A percentile compares a stretch with the other conserved stretches of the same genome.
These are phyloP conservation scores for Chenopodium formosanum DNA, from an alignment of 148 eudicot genomes.

Conservation along the genomic window DNA sequence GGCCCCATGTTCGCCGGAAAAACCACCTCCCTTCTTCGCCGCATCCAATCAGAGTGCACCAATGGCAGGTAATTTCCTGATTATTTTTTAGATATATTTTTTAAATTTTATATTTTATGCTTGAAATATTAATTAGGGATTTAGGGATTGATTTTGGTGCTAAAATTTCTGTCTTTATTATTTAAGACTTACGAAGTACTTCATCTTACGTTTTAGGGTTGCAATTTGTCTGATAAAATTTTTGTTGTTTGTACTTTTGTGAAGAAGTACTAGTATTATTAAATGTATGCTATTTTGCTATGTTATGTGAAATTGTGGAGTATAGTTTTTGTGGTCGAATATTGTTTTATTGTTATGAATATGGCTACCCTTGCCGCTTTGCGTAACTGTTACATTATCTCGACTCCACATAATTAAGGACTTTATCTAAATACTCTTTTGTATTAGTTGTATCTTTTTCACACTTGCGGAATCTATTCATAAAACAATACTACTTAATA, in stretches of 20 bases:
- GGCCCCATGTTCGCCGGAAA: constrained; percentile 99
- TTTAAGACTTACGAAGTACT: too few relatives aligned
- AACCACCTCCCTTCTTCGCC: constrained; percentile 69
- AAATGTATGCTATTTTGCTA: background rate
- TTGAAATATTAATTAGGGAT: too few relatives aligned
- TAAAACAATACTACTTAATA: too few relatives aligned
- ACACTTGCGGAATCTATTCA: too few relatives aligned
- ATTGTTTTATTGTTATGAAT: too few relatives aligned
- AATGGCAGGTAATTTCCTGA: constrained; percentile 53
- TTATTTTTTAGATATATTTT: background rate
- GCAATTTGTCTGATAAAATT: too few relatives aligned
- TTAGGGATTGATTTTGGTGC: too few relatives aligned
- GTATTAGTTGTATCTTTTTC: background rate
- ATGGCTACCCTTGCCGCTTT: background rate
- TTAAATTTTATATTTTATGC: background rate
- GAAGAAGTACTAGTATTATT: background rate
- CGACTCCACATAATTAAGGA: background rate
- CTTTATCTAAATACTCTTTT: background rate
- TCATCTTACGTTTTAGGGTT: too few relatives aligned
- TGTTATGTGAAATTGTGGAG: background rate
- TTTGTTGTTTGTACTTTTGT: too few relatives aligned
- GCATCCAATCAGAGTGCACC: constrained; percentile 49
- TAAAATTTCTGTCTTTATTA: too few relatives aligned
- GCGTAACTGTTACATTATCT: background rate
- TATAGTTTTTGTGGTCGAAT: too few relatives aligned